Evolutionary conservation across 2,329 filamentous ascomycete species (phyloP), one percentile per base, ranked within the genome.

Genomic region (Penicillium sp.): DNA sequence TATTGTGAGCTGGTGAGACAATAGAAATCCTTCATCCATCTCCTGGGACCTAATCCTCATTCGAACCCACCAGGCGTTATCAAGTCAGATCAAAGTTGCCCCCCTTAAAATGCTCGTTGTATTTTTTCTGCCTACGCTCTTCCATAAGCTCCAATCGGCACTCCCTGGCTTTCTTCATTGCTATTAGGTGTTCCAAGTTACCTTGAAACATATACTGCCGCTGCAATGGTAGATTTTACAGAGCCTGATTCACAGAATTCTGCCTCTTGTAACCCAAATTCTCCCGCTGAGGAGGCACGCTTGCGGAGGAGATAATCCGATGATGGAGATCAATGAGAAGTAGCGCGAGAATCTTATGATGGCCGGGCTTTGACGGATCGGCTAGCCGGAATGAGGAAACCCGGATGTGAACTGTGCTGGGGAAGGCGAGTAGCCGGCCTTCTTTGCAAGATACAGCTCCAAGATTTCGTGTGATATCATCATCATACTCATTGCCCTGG

Each of bases 291-390:
- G 79, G 79, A 1, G 80, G 80, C 0, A 83, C 74, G 54, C 83
- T 80, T 0, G 75, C 74, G 0, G 78, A 81, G 3, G 73, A 84
- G 10, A 82, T 73, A 46, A 87, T 75, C 7, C 77, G 76, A 5
- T 71, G 62, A 30, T 78, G 64, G 0, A 84, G 84, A 60, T 87
- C 84, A 0, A 87, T 79, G 2, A 88, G 75, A 65, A 81, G 87
- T 37, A 87, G 73, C 0, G 80, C 80, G 0, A 87, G 69, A 52
- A 86, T 80, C 60, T 82, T 80, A 14, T 81, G 73, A 62, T 86
- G 80, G 2, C 84, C 84, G 0, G 81, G 79, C 53, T 77, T 78
- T 0, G 77, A 78, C 0, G 64, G 64, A 58, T 88, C 80, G 28
- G 65, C 63, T 10, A 85, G 74, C 14, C 70, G 58, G 69, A 86